Evolutionary conservation across 2,329 filamentous ascomycete species (phyloP), one percentile per base, ranked within the genome.

Genomic region (Epichloe scottii): DNA sequence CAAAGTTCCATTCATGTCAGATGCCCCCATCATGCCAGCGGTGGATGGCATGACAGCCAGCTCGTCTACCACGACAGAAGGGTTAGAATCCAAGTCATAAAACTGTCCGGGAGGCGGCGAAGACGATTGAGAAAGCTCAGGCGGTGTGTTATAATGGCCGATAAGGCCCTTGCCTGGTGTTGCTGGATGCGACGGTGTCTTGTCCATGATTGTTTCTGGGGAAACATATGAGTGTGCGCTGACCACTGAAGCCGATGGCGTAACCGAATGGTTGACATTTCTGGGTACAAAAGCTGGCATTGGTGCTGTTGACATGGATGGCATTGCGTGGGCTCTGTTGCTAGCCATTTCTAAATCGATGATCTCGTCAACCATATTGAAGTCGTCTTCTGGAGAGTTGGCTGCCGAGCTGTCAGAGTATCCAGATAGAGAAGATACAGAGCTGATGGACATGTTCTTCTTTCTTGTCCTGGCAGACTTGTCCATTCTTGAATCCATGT

Each of bases 111-210:
- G 66, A 30, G 74, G 75, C 4, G 78, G 78, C 23, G 79, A 81
- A 14, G 77, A 77, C 21, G 78, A 78, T 53, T 78, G 73, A n/a
- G 78, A 81, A 33, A 82, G 73, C 54, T 77, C 78, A 1, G 79
- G 79, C 4, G 78, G 77, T 3, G 78, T 78, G 63, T 75, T 77
- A 63, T 73, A 77, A 51, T 74, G 71, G 63, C 76, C 77, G 17
- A 64, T 62, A 4, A 65, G 62, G 60, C 73, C 77, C 65, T 75
- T 78, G 37, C 73, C 67, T 1, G 77, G 76, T 10, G 76, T 76
- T 7, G 59, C 60, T 1, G 71, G 66, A 45, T 70, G 66, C 26
- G 70, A 67, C 4, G 63, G 55, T 15, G 59, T 58, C 47, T 57
- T 62, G 23, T 70, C 69, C 58, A 68, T 67, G 43, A 71, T 65